Percentiles rank a stretch among this genome's conserved stretches.
These are phyloP conservation scores for Coelastrella sp. DNA, from an alignment of 139 green algal genomes.

Conservation along the genomic window DNA sequence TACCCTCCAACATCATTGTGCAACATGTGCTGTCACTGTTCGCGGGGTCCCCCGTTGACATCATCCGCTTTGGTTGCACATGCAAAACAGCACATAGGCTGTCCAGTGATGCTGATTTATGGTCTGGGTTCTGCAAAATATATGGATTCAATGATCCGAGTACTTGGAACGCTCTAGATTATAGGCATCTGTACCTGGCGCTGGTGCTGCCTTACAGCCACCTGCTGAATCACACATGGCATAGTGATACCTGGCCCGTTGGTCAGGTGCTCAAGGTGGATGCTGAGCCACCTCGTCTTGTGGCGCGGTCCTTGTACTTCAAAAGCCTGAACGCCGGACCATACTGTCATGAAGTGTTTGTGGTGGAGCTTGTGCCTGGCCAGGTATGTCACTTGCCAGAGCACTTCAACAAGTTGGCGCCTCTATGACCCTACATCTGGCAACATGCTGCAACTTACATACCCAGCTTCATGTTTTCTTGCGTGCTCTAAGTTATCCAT, in stretches of 20 bases:
- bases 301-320: conserved; percentile 24
- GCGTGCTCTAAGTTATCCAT: too few relatives aligned
- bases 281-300: conserved; percentile 5
- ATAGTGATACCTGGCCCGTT: not conserved
- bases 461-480: too few relatives aligned
- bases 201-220: conserved; percentile 27
- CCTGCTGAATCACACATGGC: conserved; percentile 17
- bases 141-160: not conserved
- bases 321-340: conserved; percentile 4
- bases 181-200: conserved; percentile 32
- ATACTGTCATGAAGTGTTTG: conserved; percentile 31
- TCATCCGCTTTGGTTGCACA: conserved; percentile 14
- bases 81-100: conserved; percentile 21
- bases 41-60: not conserved
- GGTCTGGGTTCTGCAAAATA: conserved; percentile 4
- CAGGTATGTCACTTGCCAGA: too few relatives aligned
- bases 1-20: conserved; percentile 18
- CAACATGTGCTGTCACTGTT: not conserved
- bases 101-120: not conserved
- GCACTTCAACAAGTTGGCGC: too few relatives aligned
- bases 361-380: conserved; percentile 16
- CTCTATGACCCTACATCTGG: too few relatives aligned
- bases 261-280: conserved; percentile 17
- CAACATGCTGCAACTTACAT: too few relatives aligned
- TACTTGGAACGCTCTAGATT: conserved; percentile 1